Base-by-base conservation (phyloP, 2,329 filamentous ascomycete genomes). In the Whalleya microplaca region DNA sequence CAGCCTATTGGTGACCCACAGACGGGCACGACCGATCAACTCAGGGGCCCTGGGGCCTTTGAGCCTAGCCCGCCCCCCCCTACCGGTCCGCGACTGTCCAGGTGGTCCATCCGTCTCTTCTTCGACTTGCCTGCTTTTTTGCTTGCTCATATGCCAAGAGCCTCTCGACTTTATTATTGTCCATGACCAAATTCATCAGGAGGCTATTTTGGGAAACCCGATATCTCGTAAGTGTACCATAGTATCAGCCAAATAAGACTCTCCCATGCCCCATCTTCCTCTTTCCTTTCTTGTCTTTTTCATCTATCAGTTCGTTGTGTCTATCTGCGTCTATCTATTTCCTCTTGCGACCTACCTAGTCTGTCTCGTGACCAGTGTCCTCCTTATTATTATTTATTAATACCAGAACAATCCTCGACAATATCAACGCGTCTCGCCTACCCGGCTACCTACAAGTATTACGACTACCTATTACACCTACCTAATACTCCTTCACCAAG, bases 1-100 rank as follows among this genome's bases (percentile, higher is more conserved):
- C 61, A 54, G 58, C 52, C 52, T 58, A 58, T 53, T 59, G 37
- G 41, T 18, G 41, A 8, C 18, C 40, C 2, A 27, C 23, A 27
- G 53, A 54, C 61, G 61, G 61, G 61, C 56, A 57, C 45, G 50
- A 37, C 61, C 61, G 61, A 53, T 54, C 41, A 3, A 21, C 23
- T 37, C 32, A 37, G 32, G 14, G 32, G 9, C 32, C 32, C 10
- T 12, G 12, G 27, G 27, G 27, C 6, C 12, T 29, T 12, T 29
- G 12, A 12, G 12, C 27, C 27, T 6, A 29, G 12, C 27, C 12
- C 12, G 27, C 5, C 27, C 27, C 6, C 27, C n/a, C n/a, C n/a
- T n/a, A n/a, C n/a, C n/a, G n/a, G n/a, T n/a, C n/a, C n/a, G n/a
- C n/a, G n/a, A n/a, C n/a, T n/a, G n/a, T n/a, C n/a, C n/a, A n/a